Evolutionary conservation across 805 yeast genomes (phyloP), one percentile per base, ranked within the genome.

Genomic region (Sugiyamaella marilandica): DNA sequence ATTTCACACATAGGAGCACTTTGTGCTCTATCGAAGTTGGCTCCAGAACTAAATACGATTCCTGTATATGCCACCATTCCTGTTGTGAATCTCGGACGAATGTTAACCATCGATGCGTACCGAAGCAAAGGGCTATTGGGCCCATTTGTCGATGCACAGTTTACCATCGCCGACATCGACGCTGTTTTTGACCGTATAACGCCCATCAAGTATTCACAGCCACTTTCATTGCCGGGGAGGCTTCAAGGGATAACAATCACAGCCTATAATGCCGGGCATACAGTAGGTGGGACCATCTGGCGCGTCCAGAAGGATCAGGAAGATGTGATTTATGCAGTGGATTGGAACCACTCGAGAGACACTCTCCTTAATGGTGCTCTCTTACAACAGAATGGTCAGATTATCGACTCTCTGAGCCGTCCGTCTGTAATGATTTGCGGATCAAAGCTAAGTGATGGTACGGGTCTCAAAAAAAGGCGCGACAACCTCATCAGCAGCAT

Each of bases 211-310:
- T 90, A 84, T 65, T 79, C 90, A 0, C 99, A 94, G 66, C 79
- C 87, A 1, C 74, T 84, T 11, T 77, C 77, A 41, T 70, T 87
- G 47, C 71, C 81, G 53, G 89, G 84, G 7, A 78, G 74, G 50
- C 72, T 70, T 36, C 82, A 80, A 54, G 87, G 84, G 13, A 50
- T 52, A 32, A 74, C 80, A 2, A 71, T 92, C 19, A 83, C 95
- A 0, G 95, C 97, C 0, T 82, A 83, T 60, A 90, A 87, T 66
- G 84, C 97, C 0, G 99, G 99, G 2, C 96, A 88, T 64, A 77
- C 95, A 0, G 75, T 94, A 29, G 99, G 99, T 56, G 98, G 99
- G 11, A 82, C 95, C 0, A 81, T 91, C 45, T 91, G 97, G 97
- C 72, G 84, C 35, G 67, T 92, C 10, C 77, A 79, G 44, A 83